Conservation (phyloP, 768 basidiomycete species). For the Collybiopsis luxurians region DNA sequence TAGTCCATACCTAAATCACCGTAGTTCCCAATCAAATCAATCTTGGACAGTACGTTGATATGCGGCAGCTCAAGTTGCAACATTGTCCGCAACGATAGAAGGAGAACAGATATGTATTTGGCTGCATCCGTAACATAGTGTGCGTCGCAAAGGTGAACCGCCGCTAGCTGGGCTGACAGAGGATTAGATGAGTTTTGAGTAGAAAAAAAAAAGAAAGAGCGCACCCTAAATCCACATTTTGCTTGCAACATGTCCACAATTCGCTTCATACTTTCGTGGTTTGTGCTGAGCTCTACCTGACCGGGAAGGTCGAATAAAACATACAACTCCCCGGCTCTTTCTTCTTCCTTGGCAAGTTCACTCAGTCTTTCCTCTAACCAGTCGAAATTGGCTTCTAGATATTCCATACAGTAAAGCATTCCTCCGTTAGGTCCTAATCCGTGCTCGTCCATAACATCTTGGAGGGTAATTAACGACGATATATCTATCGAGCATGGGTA, state of each 20-base stretch:
- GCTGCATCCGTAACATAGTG: constrained; percentile 96
- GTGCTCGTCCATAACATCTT: constrained; percentile 82
- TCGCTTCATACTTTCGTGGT: constrained; percentile 84
- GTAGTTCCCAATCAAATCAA: constrained; percentile 87
- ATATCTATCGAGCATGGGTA: constrained; percentile 93
- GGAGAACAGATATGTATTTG: constrained; percentile 90
- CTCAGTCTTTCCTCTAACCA: constrained; percentile 72
- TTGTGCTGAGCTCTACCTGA: constrained; percentile 96
- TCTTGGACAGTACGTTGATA: constrained; percentile 94
- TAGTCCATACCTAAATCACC: constrained; percentile 75
- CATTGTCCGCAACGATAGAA: constrained; percentile 94
- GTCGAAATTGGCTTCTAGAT: constrained; percentile 93
- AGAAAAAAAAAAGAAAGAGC: constrained; percentile 26
- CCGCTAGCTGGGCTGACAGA: constrained; percentile 62
- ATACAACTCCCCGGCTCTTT: constrained; percentile 56
- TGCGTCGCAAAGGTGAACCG: constrained; percentile 94
- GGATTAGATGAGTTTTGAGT: not conserved
- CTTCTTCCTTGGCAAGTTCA: constrained; percentile 45
- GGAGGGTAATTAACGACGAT: constrained; percentile 78
- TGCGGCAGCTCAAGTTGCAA: constrained; percentile 98
- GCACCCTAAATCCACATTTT: constrained; percentile 82
- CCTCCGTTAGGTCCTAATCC: constrained; percentile 93
- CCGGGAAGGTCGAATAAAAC: constrained; percentile 95
- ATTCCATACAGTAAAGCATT: constrained; percentile 96
- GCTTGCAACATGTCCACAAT: constrained; percentile 63